Evolutionary conservation across 164 flowering plant genomes (phyloP).

Genomic region (Nelumbo lutea): DNA sequence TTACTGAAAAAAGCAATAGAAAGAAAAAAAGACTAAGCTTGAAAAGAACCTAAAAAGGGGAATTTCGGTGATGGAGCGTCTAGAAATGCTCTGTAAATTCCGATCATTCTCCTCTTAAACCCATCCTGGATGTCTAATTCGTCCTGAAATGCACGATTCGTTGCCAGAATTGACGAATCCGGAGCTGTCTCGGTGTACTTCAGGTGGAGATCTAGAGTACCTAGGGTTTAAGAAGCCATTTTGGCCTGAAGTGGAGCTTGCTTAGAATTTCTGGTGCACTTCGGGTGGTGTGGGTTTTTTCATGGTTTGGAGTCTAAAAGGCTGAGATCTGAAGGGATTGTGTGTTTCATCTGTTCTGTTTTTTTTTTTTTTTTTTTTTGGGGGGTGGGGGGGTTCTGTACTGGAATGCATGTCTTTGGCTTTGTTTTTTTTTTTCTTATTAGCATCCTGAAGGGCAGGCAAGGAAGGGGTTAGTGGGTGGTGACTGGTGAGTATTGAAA

Average conservation of each 20-base stretch:
- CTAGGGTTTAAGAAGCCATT: conserved; percentile 2
- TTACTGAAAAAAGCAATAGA: not conserved
- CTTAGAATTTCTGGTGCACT: not conserved
- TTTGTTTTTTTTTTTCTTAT: not conserved
- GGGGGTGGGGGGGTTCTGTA: not conserved
- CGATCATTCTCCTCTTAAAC: not conserved
- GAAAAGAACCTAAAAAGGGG: not conserved
- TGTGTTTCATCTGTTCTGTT: not conserved
- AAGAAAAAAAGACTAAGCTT: not conserved
- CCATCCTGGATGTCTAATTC: not conserved
- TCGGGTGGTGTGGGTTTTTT: not conserved
- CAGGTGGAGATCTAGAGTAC: conserved; percentile 8
- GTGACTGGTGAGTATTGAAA: not conserved
- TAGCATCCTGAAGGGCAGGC: too few relatives aligned
- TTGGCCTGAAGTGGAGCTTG: not conserved
- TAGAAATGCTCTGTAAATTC: not conserved
- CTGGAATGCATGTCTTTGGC: not conserved
- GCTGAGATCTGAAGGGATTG: not conserved
- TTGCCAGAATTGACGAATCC: conserved; percentile 2
- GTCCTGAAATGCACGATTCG: conserved; percentile 1
- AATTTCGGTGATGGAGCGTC: not conserved
- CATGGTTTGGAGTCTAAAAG: not conserved
- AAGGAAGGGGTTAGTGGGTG: not conserved
- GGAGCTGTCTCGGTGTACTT: not conserved
- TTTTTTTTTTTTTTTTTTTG: not conserved